Conservation (phyloP, 306 rosid species). For the Dalbergia cultrata region DNA sequence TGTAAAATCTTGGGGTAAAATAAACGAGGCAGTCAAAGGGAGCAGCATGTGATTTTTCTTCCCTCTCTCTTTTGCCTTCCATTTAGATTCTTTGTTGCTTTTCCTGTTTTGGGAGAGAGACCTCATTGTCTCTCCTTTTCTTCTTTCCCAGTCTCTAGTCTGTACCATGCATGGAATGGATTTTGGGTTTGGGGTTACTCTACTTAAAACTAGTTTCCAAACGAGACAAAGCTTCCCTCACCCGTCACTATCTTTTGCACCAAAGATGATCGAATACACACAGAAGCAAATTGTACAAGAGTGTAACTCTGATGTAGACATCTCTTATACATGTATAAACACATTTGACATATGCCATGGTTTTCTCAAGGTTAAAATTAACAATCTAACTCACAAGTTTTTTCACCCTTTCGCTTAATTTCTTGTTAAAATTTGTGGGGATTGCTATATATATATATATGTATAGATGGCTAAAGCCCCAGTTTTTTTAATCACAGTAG, state of each 20-base stretch:
- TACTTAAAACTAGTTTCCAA: constrained; percentile 42
- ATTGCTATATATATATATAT: background rate
- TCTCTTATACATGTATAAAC: constrained; percentile 35
- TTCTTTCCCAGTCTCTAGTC: constrained; percentile 31
- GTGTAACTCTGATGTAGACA: constrained; percentile 53
- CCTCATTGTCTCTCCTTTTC: constrained; percentile 42
- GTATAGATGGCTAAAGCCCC: background rate
- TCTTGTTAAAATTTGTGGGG: background rate
- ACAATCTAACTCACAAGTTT: background rate
- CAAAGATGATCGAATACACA: constrained; percentile 36
- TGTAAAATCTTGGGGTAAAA: constrained; percentile 48
- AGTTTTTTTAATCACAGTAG: constrained; percentile 4
- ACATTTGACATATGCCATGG: background rate
- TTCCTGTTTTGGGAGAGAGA: constrained; percentile 61
- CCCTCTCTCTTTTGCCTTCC: constrained; percentile 1
- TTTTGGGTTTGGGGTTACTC: constrained; percentile 45
- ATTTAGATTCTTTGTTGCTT: constrained; percentile 55
- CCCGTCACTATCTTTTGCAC: constrained; percentile 68
- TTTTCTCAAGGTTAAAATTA: constrained; percentile 33
- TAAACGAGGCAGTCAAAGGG: constrained; percentile 83
- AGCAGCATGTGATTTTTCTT: constrained; percentile 41
- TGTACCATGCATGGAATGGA: constrained; percentile 37
- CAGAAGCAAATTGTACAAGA: constrained; percentile 36
- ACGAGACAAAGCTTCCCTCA: constrained; percentile 66
- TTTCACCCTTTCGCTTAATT: background rate